Percentiles rank a stretch among this genome's conserved stretches.
These are phyloP conservation scores for Excoecaria cochinchinensis DNA, from an alignment of 345 rosid genomes.

Conservation along the genomic window DNA sequence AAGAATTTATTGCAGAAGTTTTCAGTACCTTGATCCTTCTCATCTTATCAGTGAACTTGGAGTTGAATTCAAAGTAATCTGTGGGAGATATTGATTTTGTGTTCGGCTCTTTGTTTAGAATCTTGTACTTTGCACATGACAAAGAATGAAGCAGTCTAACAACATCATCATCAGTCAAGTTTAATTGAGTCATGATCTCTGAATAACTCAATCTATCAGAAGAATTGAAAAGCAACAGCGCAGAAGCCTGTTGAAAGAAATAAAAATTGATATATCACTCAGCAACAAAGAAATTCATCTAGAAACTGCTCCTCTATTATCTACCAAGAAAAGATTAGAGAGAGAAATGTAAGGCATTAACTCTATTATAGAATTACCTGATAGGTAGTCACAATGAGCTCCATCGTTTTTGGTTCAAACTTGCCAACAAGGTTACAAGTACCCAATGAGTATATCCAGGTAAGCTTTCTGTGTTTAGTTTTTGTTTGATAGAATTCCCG, in stretches of 20 bases:
- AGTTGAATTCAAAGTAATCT: constrained; percentile 42
- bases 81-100: constrained; percentile 34
- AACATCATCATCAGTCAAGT: constrained; percentile 36
- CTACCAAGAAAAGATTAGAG: not conserved
- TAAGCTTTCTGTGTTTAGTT: constrained; percentile 56
- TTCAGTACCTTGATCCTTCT: constrained; percentile 44
- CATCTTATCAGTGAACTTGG: constrained; percentile 39
- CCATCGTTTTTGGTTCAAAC: constrained; percentile 57
- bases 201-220: constrained; percentile 40
- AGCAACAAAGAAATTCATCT: not conserved
- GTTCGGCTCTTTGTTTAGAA: constrained; percentile 39
- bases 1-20: not conserved
- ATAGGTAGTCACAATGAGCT: constrained; percentile 53
- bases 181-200: constrained; percentile 38
- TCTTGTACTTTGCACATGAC: constrained; percentile 43
- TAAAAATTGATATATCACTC: not conserved
- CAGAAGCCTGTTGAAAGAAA: constrained; percentile 33
- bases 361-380: constrained; percentile 23
- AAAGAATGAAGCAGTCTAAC: constrained; percentile 44
- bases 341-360: not conserved
- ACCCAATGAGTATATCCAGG: constrained; percentile 70
- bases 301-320: not conserved
- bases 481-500: constrained; percentile 52
- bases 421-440: constrained; percentile 59
- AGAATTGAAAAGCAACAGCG: constrained; percentile 38